Percentiles rank a stretch among this genome's conserved stretches.
These are phyloP conservation scores for Candida railenensis DNA, from an alignment of 805 yeast genomes.

Conservation along the genomic window DNA sequence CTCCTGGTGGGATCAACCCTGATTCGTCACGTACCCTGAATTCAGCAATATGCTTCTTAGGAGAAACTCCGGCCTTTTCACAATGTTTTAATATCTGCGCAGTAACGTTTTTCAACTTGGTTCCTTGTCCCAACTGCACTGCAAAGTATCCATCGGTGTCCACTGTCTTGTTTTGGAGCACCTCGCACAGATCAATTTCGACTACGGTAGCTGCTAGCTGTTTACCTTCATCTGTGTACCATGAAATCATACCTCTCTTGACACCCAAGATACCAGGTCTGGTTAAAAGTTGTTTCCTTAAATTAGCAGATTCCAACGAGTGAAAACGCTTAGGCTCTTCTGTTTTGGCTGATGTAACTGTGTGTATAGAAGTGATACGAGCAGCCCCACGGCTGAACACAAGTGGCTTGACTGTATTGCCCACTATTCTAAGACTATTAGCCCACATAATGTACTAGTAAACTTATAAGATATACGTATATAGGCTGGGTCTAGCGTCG, in stretches of 20 bases:
- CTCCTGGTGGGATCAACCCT: conserved; percentile 75
- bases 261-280: conserved; percentile 85
- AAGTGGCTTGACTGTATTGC: conserved; percentile 28
- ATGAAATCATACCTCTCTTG: conserved; percentile 89
- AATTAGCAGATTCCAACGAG: conserved; percentile 66
- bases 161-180: conserved; percentile 64
- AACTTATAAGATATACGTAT: not conserved
- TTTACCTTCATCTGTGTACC: conserved; percentile 68
- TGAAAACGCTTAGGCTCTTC: conserved; percentile 56
- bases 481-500: too few relatives aligned
- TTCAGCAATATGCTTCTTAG: conserved; percentile 73
- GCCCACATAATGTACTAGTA: not conserved
- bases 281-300: conserved; percentile 66
- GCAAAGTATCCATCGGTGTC: conserved; percentile 81
- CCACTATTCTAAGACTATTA: not conserved
- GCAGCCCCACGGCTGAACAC: conserved; percentile 37
- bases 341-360: conserved; percentile 49
- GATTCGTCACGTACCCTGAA: conserved; percentile 69
- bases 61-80: conserved; percentile 77
- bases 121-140: conserved; percentile 84
- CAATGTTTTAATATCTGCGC: conserved; percentile 69
- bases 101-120: conserved; percentile 58
- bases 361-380: conserved; percentile 48
- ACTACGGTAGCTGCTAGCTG: conserved; percentile 82
- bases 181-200: conserved; percentile 87